phyloP scores from a whole-genome alignment of 768 basidiomycete species.

The Tricholoma hemisulphureum region DNA sequence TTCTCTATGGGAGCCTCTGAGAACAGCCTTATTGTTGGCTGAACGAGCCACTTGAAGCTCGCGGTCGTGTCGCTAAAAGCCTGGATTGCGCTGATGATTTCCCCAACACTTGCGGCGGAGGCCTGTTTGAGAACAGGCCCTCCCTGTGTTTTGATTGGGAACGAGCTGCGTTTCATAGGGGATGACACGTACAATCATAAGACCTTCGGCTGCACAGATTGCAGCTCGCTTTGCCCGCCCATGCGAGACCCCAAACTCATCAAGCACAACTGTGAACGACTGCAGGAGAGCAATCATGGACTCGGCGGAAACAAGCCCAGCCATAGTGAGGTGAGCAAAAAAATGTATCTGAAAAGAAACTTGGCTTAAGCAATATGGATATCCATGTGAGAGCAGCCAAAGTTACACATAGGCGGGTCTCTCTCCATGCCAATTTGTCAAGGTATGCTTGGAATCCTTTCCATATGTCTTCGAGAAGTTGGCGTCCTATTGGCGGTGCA shows the following conservation, averaged over 20 bases:
- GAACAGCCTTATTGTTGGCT: constrained; percentile 56
- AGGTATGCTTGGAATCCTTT: constrained; percentile 87
- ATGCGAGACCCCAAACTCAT: constrained; percentile 86
- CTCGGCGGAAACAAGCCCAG: constrained; percentile 68
- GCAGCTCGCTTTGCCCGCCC: constrained; percentile 82
- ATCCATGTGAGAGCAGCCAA: constrained; percentile 30
- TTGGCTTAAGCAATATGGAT: background rate
- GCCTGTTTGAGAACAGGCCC: constrained; percentile 65
- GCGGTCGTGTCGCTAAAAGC: constrained; percentile 62
- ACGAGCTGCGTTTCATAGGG: background rate
- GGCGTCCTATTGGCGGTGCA: constrained; percentile 56
- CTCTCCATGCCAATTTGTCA: constrained; percentile 89
- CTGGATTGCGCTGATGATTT: constrained; percentile 72
- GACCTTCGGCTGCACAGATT: constrained; percentile 76
- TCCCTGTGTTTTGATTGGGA: constrained; percentile 43
- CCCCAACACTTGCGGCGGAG: constrained; percentile 55
- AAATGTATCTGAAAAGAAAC: constrained; percentile 71
- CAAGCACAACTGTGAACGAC: constrained; percentile 82
- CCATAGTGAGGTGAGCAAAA: constrained; percentile 83
- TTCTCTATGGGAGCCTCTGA: constrained; percentile 45
- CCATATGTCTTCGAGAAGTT: constrained; percentile 85
- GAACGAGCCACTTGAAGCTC: constrained; percentile 62
- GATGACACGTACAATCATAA: constrained; percentile 58
- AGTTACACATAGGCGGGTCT: constrained; percentile 82
- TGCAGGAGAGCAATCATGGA: constrained; percentile 81